Evolutionary conservation across 257 asterid species (phyloP).

Genomic region (Catharanthus roseus): DNA sequence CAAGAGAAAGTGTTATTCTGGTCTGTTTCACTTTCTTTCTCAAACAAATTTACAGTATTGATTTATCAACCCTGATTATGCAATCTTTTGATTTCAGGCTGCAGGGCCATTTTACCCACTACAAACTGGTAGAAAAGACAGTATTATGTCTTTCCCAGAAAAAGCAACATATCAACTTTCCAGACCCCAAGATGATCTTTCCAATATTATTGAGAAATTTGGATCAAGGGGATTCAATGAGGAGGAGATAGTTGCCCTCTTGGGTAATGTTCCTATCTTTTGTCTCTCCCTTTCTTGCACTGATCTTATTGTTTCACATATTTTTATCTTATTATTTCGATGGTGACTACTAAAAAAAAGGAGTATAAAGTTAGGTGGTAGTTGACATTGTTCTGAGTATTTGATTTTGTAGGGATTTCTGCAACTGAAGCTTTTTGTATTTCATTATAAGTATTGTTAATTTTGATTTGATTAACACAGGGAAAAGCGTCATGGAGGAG

Average conservation of each 20-base stretch:
- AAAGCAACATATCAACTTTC: slow-evolving; percentile 51
- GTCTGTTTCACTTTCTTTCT: too few relatives aligned
- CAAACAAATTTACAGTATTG: too few relatives aligned
- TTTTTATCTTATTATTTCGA: too few relatives aligned
- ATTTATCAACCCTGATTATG: neutral
- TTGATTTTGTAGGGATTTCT: too few relatives aligned
- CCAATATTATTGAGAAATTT: slow-evolving; percentile 32
- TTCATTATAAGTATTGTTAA: too few relatives aligned
- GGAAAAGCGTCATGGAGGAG: too few relatives aligned
- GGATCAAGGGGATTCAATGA: slow-evolving; percentile 55
- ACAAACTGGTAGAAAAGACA: slow-evolving; percentile 64
- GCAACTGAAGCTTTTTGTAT: too few relatives aligned
- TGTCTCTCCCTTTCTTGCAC: neutral
- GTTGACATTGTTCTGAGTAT: too few relatives aligned
- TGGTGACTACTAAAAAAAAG: too few relatives aligned
- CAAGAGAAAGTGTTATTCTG: too few relatives aligned
- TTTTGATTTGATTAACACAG: too few relatives aligned
- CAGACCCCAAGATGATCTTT: slow-evolving; percentile 42
- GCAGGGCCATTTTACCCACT: slow-evolving; percentile 86
- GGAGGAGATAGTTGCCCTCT: slow-evolving; percentile 53
- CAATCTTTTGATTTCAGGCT: slow-evolving; percentile 42
- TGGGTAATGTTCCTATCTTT: slow-evolving; percentile 37
- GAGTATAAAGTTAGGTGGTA: too few relatives aligned
- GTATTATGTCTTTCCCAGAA: slow-evolving; percentile 27
- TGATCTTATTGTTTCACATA: neutral